Evolutionary conservation across 108 stramenopile genomes (phyloP).

Genomic region (Skeletonema costatum): DNA sequence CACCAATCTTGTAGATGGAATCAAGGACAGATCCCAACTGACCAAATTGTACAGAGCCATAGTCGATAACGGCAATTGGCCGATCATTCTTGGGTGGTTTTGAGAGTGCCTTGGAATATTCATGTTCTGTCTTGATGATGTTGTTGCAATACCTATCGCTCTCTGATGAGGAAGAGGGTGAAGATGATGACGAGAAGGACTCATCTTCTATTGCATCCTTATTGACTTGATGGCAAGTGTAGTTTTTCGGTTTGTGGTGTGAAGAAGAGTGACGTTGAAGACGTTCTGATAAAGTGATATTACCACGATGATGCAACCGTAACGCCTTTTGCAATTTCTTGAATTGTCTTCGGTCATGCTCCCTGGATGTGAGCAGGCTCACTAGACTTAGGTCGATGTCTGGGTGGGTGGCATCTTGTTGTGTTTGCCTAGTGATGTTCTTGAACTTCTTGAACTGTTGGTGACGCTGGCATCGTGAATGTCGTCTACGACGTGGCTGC

Average conservation of each 20-base stretch:
- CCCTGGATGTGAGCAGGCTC: slow-evolving; percentile 13
- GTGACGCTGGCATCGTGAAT: neutral
- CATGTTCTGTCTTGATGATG: neutral
- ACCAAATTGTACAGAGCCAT: slow-evolving; percentile 25
- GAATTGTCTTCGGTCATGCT: slow-evolving; percentile 6
- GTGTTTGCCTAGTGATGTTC: neutral
- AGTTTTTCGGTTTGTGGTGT: neutral
- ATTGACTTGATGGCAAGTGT: neutral
- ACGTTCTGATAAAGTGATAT: neutral
- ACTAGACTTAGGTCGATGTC: slow-evolving; percentile 26
- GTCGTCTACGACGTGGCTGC: neutral
- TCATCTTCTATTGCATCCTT: neutral
- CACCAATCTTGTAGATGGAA: slow-evolving; percentile 31
- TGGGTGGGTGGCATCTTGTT: neutral
- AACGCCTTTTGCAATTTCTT: neutral
- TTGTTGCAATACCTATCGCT: neutral
- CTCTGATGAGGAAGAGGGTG: neutral
- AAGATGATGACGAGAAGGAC: neutral
- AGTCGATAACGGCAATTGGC: slow-evolving; percentile 30
- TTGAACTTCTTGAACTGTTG: neutral
- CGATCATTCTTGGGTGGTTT: neutral
- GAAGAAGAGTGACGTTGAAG: neutral
- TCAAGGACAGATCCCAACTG: slow-evolving; percentile 24
- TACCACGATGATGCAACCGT: neutral
- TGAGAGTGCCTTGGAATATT: neutral